These are phyloP conservation scores for Suhomyces anneliseae DNA, from an alignment of 1,139 yeast species.

Conservation along the genomic window DNA sequence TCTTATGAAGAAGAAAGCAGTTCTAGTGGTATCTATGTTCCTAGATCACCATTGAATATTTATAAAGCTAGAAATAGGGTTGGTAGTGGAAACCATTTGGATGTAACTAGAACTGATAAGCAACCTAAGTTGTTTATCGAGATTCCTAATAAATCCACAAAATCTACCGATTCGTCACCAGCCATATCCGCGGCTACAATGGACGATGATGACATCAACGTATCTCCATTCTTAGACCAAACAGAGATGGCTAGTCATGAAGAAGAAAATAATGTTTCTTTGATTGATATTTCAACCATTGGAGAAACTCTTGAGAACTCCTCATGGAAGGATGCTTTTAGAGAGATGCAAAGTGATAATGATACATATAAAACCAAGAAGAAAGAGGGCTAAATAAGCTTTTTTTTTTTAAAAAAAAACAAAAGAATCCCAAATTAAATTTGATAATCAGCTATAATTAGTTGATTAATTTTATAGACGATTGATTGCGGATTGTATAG, in stretches of 20 bases:
- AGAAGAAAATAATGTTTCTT: conserved; percentile 15
- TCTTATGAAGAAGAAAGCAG: conserved; percentile 12
- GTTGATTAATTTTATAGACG: too few relatives aligned
- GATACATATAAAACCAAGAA: background rate
- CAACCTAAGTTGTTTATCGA: conserved; percentile 23
- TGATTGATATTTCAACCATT: conserved; percentile 24
- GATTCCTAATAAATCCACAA: conserved; percentile 14
- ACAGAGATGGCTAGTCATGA: conserved; percentile 7
- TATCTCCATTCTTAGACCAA: conserved; percentile 13
- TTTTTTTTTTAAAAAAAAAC: too few relatives aligned
- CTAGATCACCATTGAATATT: conserved; percentile 32
- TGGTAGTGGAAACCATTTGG: conserved; percentile 2
- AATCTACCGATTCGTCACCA: conserved; percentile 6
- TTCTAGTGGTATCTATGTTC: conserved; percentile 30
- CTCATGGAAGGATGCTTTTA: conserved; percentile 30
- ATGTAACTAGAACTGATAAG: background rate
- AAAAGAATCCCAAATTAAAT: too few relatives aligned
- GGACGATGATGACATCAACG: conserved; percentile 9
- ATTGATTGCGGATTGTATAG: too few relatives aligned
- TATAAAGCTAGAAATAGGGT: conserved; percentile 19
- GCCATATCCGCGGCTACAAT: conserved; percentile 1
- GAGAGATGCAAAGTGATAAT: conserved; percentile 17
- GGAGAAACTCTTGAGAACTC: conserved; percentile 29
- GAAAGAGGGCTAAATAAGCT: background rate
- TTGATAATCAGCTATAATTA: too few relatives aligned